Base-by-base conservation (phyloP, 129 eudicot species). In the Flaveria sonorensis region DNA sequence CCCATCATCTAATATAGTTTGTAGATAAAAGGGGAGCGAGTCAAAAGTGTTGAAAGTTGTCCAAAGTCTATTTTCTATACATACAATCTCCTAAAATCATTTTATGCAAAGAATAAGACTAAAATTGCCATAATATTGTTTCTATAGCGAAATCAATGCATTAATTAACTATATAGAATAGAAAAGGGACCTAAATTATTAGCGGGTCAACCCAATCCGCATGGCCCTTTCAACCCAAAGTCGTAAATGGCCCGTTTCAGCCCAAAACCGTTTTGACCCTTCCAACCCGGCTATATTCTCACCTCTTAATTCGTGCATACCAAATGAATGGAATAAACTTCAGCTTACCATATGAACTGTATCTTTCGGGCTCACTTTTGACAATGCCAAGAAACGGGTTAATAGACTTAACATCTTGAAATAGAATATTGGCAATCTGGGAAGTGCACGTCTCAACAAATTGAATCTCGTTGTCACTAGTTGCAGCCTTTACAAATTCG, bases 281-380 rank as follows among this genome's bases (percentile, higher is more conserved):
- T 39, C 24, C 26, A 40, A 65, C 46, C 48, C 7, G 48, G 14
- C 26, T 24, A 65, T 15, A 24, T n/a, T n/a, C 48, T 40, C 50
- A 65, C 15, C 24, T 65, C 26, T 53, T 30, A 67, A 19, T 7
- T 65, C 48, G 39, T 28, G 10, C 10, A 67, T 10, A 40, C 42
- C 7, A 42, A n/a, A 67, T 67, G 52, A 67, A 67, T 40, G 53
- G 26, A 45, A 15, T 69, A 79, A 43, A 53, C 12, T 18, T 52
- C 18, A 71, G 72, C 92, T 79, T 84, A 90, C 98, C 98, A 43
- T 83, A 86, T n/a, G 78, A 77, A 70, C 97, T 93, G 83, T 88
- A 90, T 73, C 87, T 84, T 80, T 93, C 98, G 0, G 96, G 97
- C 75, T 93, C 98, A 59, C 88, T 86, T 83, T 93, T 93, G 67